These are phyloP conservation scores for Incumbomyces delicatus DNA, from an alignment of 2,329 filamentous ascomycete genomes.

Conservation along the genomic window DNA sequence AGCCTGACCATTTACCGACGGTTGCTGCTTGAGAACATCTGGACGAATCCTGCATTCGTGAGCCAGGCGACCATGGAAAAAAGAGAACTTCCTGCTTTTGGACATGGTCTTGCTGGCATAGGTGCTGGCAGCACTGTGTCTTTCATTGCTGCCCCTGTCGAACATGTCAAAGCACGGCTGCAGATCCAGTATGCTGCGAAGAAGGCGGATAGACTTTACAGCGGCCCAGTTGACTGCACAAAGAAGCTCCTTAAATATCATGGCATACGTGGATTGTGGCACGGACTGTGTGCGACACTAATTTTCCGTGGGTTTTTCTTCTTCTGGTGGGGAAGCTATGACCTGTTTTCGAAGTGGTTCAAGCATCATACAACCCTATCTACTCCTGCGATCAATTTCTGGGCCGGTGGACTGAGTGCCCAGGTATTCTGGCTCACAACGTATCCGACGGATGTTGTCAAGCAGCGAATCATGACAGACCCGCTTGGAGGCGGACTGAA, in stretches of 20 bases:
- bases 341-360: conserved; percentile 64
- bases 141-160: conserved; percentile 85
- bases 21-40: conserved; percentile 70
- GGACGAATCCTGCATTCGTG: conserved; percentile 43
- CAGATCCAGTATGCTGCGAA: conserved; percentile 85
- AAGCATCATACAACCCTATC: conserved; percentile 58
- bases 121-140: conserved; percentile 82
- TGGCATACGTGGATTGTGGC: conserved; percentile 72
- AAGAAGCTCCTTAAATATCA: conserved; percentile 53
- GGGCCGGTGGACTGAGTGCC: conserved; percentile 86
- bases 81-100: conserved; percentile 55
- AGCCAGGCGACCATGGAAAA: conserved; percentile 10
- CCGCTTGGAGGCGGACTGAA: conserved; percentile 61
- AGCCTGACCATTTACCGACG: conserved; percentile 84
- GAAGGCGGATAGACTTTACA: conserved; percentile 70
- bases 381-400: conserved; percentile 82
- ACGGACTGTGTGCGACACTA: conserved; percentile 73
- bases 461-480: conserved; percentile 97
- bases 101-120: conserved; percentile 80
- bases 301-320: conserved; percentile 92
- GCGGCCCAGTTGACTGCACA: conserved; percentile 76
- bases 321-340: conserved; percentile 97
- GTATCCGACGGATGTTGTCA: conserved; percentile 87
- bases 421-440: conserved; percentile 91
- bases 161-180: conserved; percentile 87